phyloP scores from a whole-genome alignment of 345 rosid species.

The Eutrema heterophyllum region DNA sequence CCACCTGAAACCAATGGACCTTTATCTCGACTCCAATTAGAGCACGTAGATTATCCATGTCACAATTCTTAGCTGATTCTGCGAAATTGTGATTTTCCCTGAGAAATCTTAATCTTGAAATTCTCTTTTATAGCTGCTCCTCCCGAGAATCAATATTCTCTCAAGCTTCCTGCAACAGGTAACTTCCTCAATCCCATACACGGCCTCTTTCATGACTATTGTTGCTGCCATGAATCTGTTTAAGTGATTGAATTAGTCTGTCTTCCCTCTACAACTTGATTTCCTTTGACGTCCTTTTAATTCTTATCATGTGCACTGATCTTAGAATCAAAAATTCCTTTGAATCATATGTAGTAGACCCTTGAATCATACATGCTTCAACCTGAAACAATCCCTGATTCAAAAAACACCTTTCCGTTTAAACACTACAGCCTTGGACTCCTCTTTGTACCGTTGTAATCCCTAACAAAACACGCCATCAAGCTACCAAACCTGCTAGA shows the following conservation, averaged over 20 bases:
- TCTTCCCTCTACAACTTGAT: not conserved
- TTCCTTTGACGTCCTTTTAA: not conserved
- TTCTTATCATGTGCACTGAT: not conserved
- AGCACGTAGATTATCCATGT: no score
- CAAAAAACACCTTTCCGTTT: not conserved
- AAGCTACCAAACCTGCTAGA: no score
- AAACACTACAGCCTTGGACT: not conserved
- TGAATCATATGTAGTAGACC: not conserved
- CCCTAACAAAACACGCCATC: no score
- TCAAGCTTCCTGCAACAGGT: no score
- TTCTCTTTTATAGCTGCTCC: no score
- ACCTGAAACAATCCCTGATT: not conserved
- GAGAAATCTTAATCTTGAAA: no score
- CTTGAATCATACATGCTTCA: not conserved
- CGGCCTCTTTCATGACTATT: not conserved
- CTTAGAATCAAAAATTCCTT: not conserved
- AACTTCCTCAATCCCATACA: not conserved
- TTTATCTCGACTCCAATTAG: no score
- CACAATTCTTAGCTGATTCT: no score
- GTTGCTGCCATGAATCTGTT: not conserved
- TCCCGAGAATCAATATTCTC: no score
- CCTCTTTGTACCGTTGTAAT: not conserved
- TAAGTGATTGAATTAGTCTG: not conserved
- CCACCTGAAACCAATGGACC: no score
- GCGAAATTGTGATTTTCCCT: no score